Base-by-base conservation (phyloP, 306 rosid genomes). In the Alnus rubra region DNA sequence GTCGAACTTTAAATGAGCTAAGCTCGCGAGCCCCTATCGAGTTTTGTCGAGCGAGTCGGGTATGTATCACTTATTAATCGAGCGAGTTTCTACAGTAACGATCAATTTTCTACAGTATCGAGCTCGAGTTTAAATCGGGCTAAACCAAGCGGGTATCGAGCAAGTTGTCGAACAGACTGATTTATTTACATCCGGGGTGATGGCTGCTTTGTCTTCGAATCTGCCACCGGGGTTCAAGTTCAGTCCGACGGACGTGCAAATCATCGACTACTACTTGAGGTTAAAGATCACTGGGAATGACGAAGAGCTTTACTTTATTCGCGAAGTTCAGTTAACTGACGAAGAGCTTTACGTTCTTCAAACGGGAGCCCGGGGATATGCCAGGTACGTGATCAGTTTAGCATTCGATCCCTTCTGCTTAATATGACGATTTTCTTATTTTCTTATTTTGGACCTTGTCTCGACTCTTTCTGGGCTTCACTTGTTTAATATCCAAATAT, bases 331-430 rank as follows among this genome's bases (percentile, higher is more conserved):
- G 87, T 91, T 23, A 23, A 23, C 28, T 23, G 28, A 23, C 28
- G 28, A 23, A 23, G 28, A 23, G 28, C 28, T 23, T 23, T 23
- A 23, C 28, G 28, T 23, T 95, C 70, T 95, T 94, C 84, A 95
- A 89, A 84, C 79, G 84, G 86, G 99, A 95, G 84, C 99, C 99
- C 3, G 90, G 99, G 96, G 99, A 95, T 47, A 75, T 95, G 80
- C 99, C 99, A 33, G 93, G 99, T 95, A 89, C 28, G 28, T 23
- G 28, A 30, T 67, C 31, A 53, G 53, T 3, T 31, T 42, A 33
- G 37, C 37, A 33, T 23, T 23, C 28, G 28, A 23, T 23, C 28
- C 28, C 28, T 23, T 23, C 28, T 23, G 28, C 37, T 33, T 33
- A 33, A 33, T 33, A 33, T 33, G 37, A 33, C 37, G 37, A 33